Evolutionary conservation across 2,329 filamentous ascomycete species (phyloP).

Genomic region (Coniochaeta prunicola): DNA sequence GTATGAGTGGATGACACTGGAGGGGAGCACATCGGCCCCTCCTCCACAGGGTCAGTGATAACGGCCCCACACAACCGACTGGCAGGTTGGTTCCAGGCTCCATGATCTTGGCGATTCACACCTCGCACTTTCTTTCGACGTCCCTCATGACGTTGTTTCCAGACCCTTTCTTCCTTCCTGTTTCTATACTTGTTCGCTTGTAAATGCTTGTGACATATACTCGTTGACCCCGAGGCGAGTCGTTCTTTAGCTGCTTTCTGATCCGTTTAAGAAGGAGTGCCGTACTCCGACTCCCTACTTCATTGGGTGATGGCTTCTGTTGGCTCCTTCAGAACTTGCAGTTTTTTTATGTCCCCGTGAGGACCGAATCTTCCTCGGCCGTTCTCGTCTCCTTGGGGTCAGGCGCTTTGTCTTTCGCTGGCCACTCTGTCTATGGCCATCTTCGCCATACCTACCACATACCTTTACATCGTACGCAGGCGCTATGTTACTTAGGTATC

Average conservation of each 20-base stretch:
- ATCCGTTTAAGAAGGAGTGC: not conserved
- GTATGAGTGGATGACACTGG: not conserved
- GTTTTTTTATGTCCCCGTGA: not conserved
- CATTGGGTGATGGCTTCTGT: not conserved
- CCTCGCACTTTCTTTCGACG: not conserved
- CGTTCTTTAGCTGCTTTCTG: not conserved
- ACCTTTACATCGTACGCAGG: not conserved
- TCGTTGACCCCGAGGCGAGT: not conserved
- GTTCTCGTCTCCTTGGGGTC: not conserved
- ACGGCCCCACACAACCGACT: not conserved
- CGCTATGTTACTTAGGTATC: not conserved
- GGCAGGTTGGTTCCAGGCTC: not conserved
- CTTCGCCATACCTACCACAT: not conserved
- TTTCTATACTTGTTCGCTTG: not conserved
- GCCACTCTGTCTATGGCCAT: not conserved
- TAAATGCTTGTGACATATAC: not conserved
- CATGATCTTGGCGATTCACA: not conserved
- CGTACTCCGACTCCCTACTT: not conserved
- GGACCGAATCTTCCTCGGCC: not conserved
- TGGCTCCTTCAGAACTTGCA: not conserved
- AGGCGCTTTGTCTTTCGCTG: not conserved
- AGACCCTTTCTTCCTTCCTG: not conserved
- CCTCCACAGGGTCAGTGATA: not conserved
- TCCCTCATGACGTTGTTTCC: not conserved
- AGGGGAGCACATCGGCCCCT: not conserved